Evolutionary conservation across 768 basidiomycete genomes (phyloP).

Genomic region (Chlorophyllum brunneum): DNA sequence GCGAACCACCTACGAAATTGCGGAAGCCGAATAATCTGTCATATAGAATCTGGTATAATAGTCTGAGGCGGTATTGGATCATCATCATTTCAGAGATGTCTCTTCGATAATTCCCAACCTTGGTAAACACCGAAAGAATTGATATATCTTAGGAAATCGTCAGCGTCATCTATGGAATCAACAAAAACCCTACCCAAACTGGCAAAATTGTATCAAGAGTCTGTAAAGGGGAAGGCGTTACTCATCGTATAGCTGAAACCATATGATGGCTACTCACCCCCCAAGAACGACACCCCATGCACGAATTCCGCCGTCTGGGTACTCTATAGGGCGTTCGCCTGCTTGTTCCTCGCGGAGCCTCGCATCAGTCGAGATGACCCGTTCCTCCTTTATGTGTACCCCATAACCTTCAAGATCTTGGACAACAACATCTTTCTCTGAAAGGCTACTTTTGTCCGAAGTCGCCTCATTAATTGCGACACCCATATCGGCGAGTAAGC

Average conservation of each 20-base stretch:
- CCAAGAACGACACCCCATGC: background rate
- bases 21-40: constrained; percentile 30
- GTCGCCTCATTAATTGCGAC: too few relatives aligned
- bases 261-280: background rate
- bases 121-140: constrained; percentile 43
- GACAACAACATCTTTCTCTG: too few relatives aligned
- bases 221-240: constrained; percentile 15
- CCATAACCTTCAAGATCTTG: too few relatives aligned
- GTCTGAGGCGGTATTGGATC: constrained; percentile 21
- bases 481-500: too few relatives aligned
- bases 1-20: constrained; percentile 34
- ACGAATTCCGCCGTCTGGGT: background rate
- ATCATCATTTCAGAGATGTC: too few relatives aligned
- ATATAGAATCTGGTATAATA: constrained; percentile 35
- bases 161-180: background rate
- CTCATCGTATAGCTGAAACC: background rate
- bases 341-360: background rate
- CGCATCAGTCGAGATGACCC: too few relatives aligned
- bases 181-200: constrained; percentile 25
- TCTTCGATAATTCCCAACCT: constrained; percentile 21
- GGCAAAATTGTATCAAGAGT: constrained; percentile 35
- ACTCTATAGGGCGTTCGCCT: background rate
- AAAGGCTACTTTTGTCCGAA: too few relatives aligned
- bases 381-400: too few relatives aligned
- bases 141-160: constrained; percentile 25